phyloP scores from a whole-genome alignment of 108 stramenopile species.

The Pseudonitzschia multiseries region DNA sequence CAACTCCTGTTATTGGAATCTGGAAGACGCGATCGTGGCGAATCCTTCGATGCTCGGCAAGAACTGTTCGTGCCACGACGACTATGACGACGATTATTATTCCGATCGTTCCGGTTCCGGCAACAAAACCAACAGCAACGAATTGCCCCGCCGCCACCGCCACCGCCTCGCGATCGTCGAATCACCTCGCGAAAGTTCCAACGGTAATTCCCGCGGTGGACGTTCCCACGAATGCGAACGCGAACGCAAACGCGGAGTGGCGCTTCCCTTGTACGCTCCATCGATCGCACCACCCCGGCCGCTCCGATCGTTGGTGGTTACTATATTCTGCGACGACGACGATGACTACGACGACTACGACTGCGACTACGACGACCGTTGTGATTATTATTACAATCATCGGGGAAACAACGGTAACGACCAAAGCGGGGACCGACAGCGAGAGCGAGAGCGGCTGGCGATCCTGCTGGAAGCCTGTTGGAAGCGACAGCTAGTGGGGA shows the following conservation, averaged over 20 bases:
- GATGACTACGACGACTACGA: neutral
- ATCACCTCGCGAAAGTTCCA: neutral
- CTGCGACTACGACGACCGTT: neutral
- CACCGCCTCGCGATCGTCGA: neutral
- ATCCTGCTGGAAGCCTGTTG: slow-evolving; percentile 21
- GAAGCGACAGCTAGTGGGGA: slow-evolving; percentile 41
- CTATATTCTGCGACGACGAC: neutral
- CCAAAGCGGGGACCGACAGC: neutral
- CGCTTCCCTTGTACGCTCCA: neutral
- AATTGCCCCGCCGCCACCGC: neutral
- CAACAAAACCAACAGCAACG: neutral
- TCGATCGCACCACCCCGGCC: neutral
- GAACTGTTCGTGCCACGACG: neutral
- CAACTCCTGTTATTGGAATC: slow-evolving; percentile 3
- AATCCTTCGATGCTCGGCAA: neutral
- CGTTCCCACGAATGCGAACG: too few species aligned
- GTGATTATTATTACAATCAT: too few species aligned
- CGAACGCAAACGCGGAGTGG: neutral
- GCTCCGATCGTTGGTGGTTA: neutral
- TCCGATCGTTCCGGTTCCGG: too few species aligned
- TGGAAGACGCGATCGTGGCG: neutral
- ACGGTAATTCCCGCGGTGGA: too few species aligned
- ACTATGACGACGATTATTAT: too few species aligned
- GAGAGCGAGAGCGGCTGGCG: neutral
- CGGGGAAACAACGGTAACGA: neutral